Evolutionary conservation across 441 rosid species (phyloP).

Genomic region (Eruca vesicaria): DNA sequence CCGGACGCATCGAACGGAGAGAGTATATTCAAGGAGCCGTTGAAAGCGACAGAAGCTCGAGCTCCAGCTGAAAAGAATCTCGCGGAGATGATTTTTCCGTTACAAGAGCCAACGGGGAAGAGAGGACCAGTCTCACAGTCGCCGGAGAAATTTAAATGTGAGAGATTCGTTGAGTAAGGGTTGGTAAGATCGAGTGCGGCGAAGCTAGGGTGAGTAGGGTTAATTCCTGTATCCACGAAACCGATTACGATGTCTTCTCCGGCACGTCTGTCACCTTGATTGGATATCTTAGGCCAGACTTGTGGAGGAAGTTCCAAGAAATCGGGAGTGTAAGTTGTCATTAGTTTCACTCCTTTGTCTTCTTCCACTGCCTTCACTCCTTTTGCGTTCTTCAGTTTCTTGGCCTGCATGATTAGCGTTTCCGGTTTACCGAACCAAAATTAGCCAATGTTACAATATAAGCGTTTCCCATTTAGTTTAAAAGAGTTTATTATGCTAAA

Average conservation of each 20-base stretch:
- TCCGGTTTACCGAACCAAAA: slow-evolving; percentile 10
- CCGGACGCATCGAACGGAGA: slow-evolving; percentile 86
- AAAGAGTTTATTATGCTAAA: neutral
- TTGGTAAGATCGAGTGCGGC: slow-evolving; percentile 35
- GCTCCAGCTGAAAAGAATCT: slow-evolving; percentile 84
- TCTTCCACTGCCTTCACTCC: slow-evolving; percentile 75
- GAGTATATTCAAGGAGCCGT: slow-evolving; percentile 62
- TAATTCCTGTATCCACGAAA: slow-evolving; percentile 79
- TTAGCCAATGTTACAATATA: neutral
- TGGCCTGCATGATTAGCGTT: slow-evolving; percentile 48
- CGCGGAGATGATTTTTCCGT: slow-evolving; percentile 79
- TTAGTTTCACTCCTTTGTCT: slow-evolving; percentile 79
- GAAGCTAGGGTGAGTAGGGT: slow-evolving; percentile 83
- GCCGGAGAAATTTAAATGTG: slow-evolving; percentile 58
- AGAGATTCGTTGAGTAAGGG: slow-evolving; percentile 42
- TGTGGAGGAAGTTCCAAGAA: slow-evolving; percentile 65
- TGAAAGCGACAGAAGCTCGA: slow-evolving; percentile 52
- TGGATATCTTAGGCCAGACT: slow-evolving; percentile 58
- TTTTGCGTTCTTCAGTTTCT: slow-evolving; percentile 47
- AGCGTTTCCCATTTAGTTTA: neutral
- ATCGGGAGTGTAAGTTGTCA: slow-evolving; percentile 85
- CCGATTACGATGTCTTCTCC: slow-evolving; percentile 85
- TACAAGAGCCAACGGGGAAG: slow-evolving; percentile 63
- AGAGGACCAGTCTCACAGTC: slow-evolving; percentile 72
- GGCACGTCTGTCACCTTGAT: slow-evolving; percentile 43